phyloP scores from a whole-genome alignment of 306 rosid genomes.

The Vigna radiata region DNA sequence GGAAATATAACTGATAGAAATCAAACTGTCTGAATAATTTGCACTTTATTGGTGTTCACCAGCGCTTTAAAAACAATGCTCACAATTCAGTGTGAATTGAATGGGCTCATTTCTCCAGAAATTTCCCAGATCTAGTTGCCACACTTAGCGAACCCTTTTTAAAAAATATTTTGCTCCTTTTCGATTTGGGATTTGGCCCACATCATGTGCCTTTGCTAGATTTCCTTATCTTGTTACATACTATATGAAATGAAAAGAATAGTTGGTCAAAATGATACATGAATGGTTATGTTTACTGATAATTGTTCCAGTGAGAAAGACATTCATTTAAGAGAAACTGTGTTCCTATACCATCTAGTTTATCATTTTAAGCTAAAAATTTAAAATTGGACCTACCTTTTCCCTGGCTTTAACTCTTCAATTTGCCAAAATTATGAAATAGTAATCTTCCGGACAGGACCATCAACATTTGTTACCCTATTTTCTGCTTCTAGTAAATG shows the following conservation, averaged over 20 bases:
- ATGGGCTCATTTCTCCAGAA: conserved; percentile 44
- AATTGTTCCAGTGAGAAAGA: conserved; percentile 33
- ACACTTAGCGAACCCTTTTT: conserved; percentile 29
- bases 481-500: conserved; percentile 27
- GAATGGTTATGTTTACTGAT: conserved; percentile 23
- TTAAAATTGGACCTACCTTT: conserved; percentile 27
- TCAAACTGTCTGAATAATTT: conserved; percentile 11
- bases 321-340: conserved; percentile 39
- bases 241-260: conserved; percentile 24
- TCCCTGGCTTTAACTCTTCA: conserved; percentile 25
- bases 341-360: conserved; percentile 29
- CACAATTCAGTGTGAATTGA: conserved; percentile 40
- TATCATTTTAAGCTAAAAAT: conserved; percentile 42
- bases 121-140: conserved; percentile 48
- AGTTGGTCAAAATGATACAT: conserved; percentile 11
- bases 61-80: conserved; percentile 10
- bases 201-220: conserved; percentile 57
- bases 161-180: conserved; percentile 32
- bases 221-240: conserved; percentile 42
- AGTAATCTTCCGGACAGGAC: conserved; percentile 29
- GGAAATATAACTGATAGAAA: not conserved
- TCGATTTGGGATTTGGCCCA: conserved; percentile 49
- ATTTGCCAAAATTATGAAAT: conserved; percentile 38
- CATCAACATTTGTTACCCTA: conserved; percentile 41
- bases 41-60: not conserved